phyloP scores from a whole-genome alignment of 2,329 filamentous ascomycete genomes.

The Pyrenochaeta sp. region DNA sequence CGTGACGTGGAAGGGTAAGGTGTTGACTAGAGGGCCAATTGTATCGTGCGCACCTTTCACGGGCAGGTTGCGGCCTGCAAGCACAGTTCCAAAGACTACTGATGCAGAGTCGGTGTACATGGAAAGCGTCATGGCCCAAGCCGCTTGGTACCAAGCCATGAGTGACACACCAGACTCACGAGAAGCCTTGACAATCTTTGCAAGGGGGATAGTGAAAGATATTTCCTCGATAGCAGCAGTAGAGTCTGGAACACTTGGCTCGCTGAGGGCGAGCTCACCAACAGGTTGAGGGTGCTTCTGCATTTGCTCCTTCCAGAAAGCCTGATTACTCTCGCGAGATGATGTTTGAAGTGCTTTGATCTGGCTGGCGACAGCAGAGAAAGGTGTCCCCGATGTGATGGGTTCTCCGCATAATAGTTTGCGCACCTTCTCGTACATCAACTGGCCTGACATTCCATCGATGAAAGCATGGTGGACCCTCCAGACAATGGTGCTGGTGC shows the following conservation, averaged over 20 bases:
- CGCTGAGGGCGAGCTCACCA: constrained; percentile 7
- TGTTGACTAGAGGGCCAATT: constrained; percentile 50
- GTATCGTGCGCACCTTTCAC: constrained; percentile 35
- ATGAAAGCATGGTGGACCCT: constrained; percentile 45
- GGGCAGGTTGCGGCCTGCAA: constrained; percentile 48
- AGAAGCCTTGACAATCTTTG: constrained; percentile 5
- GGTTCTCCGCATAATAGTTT: constrained; percentile 13
- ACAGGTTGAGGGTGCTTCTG: constrained; percentile 8
- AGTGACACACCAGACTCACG: constrained; percentile 10
- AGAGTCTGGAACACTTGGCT: constrained; percentile 4
- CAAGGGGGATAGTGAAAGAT: neutral
- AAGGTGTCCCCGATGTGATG: constrained; percentile 11
- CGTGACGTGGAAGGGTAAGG: constrained; percentile 17
- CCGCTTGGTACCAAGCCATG: constrained; percentile 39
- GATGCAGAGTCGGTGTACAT: constrained; percentile 40
- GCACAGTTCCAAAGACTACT: constrained; percentile 46
- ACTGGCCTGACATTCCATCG: constrained; percentile 39
- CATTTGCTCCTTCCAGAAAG: constrained; percentile 16
- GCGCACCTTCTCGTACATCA: constrained; percentile 29
- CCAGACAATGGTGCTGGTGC: constrained; percentile 37
- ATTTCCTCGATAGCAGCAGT: neutral
- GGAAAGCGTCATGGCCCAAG: constrained; percentile 49
- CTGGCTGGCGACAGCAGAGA: constrained; percentile 8
- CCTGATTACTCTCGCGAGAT: constrained; percentile 1
- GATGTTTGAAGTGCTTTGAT: constrained; percentile 2